Evolutionary conservation across 345 rosid species (phyloP).

Genomic region (Clarkia xantiana): DNA sequence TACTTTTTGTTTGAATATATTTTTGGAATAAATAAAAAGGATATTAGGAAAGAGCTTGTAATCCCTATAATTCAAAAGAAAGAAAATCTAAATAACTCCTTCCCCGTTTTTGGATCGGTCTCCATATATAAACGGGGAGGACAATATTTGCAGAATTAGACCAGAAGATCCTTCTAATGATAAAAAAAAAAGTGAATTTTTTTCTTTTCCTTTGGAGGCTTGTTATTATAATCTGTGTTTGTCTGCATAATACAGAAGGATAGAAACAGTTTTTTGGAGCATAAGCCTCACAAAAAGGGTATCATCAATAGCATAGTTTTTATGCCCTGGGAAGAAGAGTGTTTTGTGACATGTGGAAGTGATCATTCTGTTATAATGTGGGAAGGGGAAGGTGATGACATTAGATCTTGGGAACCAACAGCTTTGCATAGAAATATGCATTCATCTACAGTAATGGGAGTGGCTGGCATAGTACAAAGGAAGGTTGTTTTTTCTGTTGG

Average conservation of each 20-base stretch:
- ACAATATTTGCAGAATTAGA: too few relatives aligned
- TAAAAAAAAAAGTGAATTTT: too few relatives aligned
- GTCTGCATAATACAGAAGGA: constrained; percentile 14
- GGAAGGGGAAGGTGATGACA: constrained; percentile 49
- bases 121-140: too few relatives aligned
- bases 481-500: constrained; percentile 70
- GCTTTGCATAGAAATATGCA: constrained; percentile 57
- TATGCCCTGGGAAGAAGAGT: constrained; percentile 66
- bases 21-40: too few relatives aligned
- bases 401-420: constrained; percentile 60
- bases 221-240: too few relatives aligned
- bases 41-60: too few relatives aligned
- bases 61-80: too few relatives aligned
- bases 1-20: too few relatives aligned
- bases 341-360: constrained; percentile 77
- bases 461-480: constrained; percentile 74
- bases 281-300: constrained; percentile 79
- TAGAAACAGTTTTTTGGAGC: constrained; percentile 48
- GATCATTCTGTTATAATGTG: constrained; percentile 82
- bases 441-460: constrained; percentile 94
- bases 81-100: too few relatives aligned
- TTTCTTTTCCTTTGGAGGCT: too few relatives aligned
- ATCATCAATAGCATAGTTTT: constrained; percentile 64
- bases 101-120: too few relatives aligned
- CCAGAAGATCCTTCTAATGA: too few relatives aligned